Base-by-base conservation (phyloP, 192 early-diverging fungal genomes). In the Backusella macrospora region DNA sequence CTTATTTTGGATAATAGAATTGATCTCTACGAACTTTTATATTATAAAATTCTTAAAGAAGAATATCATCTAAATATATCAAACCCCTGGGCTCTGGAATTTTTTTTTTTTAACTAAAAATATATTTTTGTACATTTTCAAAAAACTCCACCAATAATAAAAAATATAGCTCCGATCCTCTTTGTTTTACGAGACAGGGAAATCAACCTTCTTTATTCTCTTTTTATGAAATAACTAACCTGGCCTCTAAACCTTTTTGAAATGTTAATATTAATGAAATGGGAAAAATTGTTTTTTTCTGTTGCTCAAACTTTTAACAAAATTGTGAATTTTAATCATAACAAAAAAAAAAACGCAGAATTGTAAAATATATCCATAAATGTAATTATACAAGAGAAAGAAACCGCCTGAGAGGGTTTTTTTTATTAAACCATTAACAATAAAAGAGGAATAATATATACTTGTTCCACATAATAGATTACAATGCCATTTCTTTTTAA, bases 1-100 rank as follows among this genome's bases (percentile, higher is more conserved):
- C 49, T 55, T 55, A 55, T 55, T 55, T 55, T 55, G 49, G 49
- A 55, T 55, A 55, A 55, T 55, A 55, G 6, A 55, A 21, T 55
- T 55, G 23, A n/a, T 52, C 18, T 52, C n/a, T 49, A 5, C 18
- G 46, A 18, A 6, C 18, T 1, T 55, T 55, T 55, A 55, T 45
- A 16, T 21, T 55, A 55, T 10, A 26, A 13, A 21, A 23, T 55
- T 55, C 49, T 55, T 55, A 21, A 55, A 55, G 49, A 55, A 21
- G 49, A 9, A 55, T 55, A 55, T 21, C 49, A 23, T 55, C 49
- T 55, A 55, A 55, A 26, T 55, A 21, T 55, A 55, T 10, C 49
- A n/a, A n/a, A n/a, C n/a, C n/a, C n/a, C n/a, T n/a, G n/a, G n/a
- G 12, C 13, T 55, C 8, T 55, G 49, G 9, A 55, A 21, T 4